These are phyloP conservation scores for Plasmodium fragile DNA, from an alignment of 169 alveolate genomes.

Conservation along the genomic window DNA sequence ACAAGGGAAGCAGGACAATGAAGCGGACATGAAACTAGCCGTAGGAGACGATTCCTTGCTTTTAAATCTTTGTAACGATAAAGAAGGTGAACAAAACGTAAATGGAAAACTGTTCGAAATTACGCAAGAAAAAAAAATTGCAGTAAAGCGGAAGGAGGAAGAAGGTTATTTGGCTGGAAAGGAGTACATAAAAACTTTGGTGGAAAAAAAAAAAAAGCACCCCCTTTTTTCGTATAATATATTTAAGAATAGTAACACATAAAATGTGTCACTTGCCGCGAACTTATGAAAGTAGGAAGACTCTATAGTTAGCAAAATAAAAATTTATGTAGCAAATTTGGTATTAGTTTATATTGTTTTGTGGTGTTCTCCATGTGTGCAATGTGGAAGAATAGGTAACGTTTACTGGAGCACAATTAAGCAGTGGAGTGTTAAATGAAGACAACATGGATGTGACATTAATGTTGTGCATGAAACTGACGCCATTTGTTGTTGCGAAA, in stretches of 20 bases:
- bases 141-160: conserved; percentile 34
- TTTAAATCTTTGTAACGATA: conserved; percentile 15
- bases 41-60: not conserved
- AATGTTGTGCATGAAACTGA: not conserved
- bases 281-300: not conserved
- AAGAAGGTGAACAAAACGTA: not conserved
- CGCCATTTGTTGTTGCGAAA: not conserved
- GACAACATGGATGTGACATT: not conserved
- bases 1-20: not conserved
- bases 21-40: not conserved
- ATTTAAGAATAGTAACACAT: conserved; percentile 22
- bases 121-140: conserved; percentile 37
- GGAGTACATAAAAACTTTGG: conserved; percentile 35
- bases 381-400: not conserved
- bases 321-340: not conserved
- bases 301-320: not conserved
- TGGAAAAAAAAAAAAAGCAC: conserved; percentile 19
- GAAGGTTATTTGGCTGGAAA: conserved; percentile 26
- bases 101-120: conserved; percentile 8
- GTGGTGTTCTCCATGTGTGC: not conserved
- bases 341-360: not conserved
- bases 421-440: not conserved
- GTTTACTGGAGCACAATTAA: not conserved
- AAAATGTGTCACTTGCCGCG: not conserved
- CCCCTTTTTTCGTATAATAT: conserved; percentile 28